phyloP scores from a whole-genome alignment of 23 red algal genomes.

The Agarophyton chilense region DNA sequence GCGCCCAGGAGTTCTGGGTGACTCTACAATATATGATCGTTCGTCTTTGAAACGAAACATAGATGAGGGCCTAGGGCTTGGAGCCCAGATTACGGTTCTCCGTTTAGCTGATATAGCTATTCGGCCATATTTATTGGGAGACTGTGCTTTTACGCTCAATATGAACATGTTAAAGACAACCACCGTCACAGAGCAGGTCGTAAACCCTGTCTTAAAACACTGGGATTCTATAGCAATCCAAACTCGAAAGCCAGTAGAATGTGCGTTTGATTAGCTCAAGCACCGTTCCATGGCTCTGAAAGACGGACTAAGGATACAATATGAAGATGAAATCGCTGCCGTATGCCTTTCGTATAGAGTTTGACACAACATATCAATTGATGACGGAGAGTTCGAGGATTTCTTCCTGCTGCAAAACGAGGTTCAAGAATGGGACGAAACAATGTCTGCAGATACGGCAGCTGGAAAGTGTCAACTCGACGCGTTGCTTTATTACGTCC shows the following conservation, averaged over 20 bases:
- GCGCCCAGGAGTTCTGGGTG: conserved; percentile 1
- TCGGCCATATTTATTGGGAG: conserved; percentile 11
- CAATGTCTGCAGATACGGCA: too few species aligned
- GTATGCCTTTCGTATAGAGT: too few species aligned
- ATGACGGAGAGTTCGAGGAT: too few species aligned
- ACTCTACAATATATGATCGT: conserved; percentile 21
- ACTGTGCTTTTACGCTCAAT: neutral
- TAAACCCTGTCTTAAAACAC: neutral
- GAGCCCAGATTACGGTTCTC: neutral
- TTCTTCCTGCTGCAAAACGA: too few species aligned
- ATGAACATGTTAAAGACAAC: conserved; percentile 10
- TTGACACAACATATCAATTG: too few species aligned
- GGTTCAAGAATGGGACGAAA: too few species aligned
- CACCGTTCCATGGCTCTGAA: too few species aligned
- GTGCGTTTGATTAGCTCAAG: neutral
- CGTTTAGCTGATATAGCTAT: neutral
- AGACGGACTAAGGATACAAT: too few species aligned
- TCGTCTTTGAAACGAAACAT: conserved; percentile 31
- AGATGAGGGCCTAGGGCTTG: neutral
- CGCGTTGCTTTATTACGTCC: too few species aligned
- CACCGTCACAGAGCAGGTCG: neutral
- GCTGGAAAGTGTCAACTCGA: too few species aligned
- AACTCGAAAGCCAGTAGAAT: conserved; percentile 9
- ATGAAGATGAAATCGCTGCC: neutral
- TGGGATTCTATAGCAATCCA: neutral